Evolutionary conservation across 2,329 filamentous ascomycete genomes (phyloP).

Genomic region (Neonectria coccinea): DNA sequence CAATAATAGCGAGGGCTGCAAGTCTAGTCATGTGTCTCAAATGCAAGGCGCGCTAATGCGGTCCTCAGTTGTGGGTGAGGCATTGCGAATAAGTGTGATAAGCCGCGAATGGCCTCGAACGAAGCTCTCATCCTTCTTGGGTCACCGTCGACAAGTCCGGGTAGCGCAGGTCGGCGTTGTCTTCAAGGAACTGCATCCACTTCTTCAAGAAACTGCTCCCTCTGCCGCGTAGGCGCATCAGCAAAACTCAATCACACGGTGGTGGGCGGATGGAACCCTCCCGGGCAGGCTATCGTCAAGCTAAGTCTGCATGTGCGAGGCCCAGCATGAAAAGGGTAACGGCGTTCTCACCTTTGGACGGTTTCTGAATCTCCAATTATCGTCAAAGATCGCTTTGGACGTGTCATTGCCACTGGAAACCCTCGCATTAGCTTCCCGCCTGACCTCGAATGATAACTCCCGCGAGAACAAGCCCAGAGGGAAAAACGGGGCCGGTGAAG

Average conservation of each 20-base stretch:
- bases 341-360: conserved; percentile 78
- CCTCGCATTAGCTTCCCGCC: conserved; percentile 37
- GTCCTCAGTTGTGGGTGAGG: conserved; percentile 4
- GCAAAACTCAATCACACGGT: conserved; percentile 38
- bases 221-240: conserved; percentile 58
- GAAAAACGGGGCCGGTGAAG: conserved; percentile 18
- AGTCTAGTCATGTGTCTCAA: conserved; percentile 10
- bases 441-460: conserved; percentile 16
- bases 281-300: conserved; percentile 33
- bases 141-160: conserved; percentile 70
- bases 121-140: conserved; percentile 29
- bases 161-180: conserved; percentile 90
- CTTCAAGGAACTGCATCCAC: conserved; percentile 94
- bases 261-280: conserved; percentile 36
- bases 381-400: conserved; percentile 89
- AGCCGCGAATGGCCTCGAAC: background rate
- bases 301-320: conserved; percentile 27
- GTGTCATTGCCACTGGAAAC: conserved; percentile 94
- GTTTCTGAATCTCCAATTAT: conserved; percentile 96
- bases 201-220: conserved; percentile 86
- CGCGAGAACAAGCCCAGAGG: conserved; percentile 3
- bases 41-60: conserved; percentile 10
- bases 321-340: conserved; percentile 22
- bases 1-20: conserved; percentile 15
- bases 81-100: background rate